phyloP scores from a whole-genome alignment of 345 rosid species.

The Eucalyptus coolabah region DNA sequence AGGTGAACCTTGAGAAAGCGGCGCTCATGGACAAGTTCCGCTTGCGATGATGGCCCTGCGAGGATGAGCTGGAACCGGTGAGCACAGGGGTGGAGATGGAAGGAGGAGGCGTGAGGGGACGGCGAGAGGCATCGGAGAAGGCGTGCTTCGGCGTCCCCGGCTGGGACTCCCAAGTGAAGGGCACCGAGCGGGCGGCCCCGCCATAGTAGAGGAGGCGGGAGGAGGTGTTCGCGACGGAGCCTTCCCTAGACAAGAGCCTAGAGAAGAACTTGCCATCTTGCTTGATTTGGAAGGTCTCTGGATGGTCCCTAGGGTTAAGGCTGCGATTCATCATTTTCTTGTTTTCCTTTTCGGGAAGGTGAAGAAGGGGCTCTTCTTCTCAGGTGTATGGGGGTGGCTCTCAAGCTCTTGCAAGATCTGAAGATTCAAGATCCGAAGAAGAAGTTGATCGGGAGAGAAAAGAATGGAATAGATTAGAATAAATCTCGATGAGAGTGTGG shows the following conservation, averaged over 20 bases:
- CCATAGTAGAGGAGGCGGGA: conserved; percentile 71
- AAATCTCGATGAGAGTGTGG: not conserved
- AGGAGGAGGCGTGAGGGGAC: conserved; percentile 43
- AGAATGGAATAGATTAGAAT: not conserved
- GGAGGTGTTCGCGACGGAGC: conserved; percentile 38
- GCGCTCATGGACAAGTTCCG: not conserved
- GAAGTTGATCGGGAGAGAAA: not conserved
- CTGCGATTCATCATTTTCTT: not conserved
- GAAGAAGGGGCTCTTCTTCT: not conserved
- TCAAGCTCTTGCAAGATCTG: not conserved
- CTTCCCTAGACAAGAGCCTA: conserved; percentile 52
- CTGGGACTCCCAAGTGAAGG: conserved; percentile 72
- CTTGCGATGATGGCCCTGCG: not conserved
- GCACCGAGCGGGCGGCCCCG: conserved; percentile 40
- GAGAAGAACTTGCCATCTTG: conserved; percentile 40
- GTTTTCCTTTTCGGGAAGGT: not conserved
- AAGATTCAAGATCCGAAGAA: not conserved
- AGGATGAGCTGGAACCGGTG: not conserved
- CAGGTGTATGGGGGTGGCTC: not conserved
- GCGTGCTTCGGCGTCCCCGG: conserved; percentile 84
- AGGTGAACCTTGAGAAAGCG: not conserved
- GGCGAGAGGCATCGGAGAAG: not conserved
- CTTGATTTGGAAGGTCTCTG: conserved; percentile 9
- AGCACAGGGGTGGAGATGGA: conserved; percentile 4
- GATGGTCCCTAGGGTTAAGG: not conserved